Conservation (phyloP, 495 filamentous ascomycete genomes). For the Paragyromitra xinjiangensis region DNA sequence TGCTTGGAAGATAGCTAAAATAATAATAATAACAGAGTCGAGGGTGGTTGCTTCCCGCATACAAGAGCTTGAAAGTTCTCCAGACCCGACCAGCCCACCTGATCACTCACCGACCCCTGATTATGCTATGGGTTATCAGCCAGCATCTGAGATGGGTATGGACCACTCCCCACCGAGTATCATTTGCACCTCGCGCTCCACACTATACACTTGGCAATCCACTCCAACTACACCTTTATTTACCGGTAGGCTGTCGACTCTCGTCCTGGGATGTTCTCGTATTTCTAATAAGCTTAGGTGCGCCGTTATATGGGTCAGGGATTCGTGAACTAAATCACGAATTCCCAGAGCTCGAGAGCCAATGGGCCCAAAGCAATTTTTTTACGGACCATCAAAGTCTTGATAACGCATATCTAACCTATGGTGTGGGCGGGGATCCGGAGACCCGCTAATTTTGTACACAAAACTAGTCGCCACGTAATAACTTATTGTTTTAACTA, state of each 20-base stretch:
- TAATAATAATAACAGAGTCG: slow-evolving; percentile 6
- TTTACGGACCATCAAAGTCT: not conserved
- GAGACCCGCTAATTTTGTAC: no score
- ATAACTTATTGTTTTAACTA: not conserved
- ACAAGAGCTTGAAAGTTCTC: not conserved
- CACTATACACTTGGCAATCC: slow-evolving; percentile 2
- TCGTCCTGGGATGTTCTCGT: not conserved
- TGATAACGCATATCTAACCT: not conserved
- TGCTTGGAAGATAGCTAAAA: not conserved
- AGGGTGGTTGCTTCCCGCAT: slow-evolving; percentile 2
- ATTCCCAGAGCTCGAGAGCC: slow-evolving; percentile 4
- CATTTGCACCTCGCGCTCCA: not conserved
- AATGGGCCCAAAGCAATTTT: not conserved
- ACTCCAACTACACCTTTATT: not conserved
- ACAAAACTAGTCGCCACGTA: not conserved
- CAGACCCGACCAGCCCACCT: not conserved
- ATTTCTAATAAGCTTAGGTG: slow-evolving; percentile 5
- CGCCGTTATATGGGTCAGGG: not conserved
- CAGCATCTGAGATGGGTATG: slow-evolving; percentile 2
- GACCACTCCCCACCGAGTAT: not conserved
- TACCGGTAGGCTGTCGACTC: not conserved
- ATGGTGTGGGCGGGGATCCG: no score
- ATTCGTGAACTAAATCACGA: not conserved
- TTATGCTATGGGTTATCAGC: not conserved
- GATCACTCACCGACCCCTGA: not conserved